Conservation (phyloP, 176 grass and related monocot genomes). For the Pontederia crassipes region DNA sequence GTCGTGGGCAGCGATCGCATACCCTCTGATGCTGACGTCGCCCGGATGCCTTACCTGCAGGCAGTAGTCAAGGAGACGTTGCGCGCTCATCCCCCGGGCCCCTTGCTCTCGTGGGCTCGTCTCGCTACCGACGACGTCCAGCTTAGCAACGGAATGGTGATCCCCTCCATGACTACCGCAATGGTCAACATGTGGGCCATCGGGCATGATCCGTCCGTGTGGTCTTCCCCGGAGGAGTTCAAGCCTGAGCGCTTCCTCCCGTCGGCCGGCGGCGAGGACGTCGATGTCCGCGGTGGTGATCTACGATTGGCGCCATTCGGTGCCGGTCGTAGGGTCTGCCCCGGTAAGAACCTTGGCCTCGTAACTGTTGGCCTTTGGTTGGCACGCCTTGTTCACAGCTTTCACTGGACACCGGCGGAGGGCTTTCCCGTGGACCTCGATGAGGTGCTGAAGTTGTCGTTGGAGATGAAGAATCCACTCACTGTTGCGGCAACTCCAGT, state of each 20-base stretch:
- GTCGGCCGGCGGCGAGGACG: slow-evolving; percentile 39
- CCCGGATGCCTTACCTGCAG: slow-evolving; percentile 45
- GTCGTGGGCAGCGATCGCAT: not conserved
- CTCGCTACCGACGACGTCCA: slow-evolving; percentile 50
- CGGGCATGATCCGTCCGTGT: slow-evolving; percentile 43
- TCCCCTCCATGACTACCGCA: slow-evolving; percentile 51
- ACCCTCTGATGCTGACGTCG: slow-evolving; percentile 39
- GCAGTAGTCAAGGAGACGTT: slow-evolving; percentile 61
- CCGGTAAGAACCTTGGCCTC: slow-evolving; percentile 43
- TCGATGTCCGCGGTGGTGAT: slow-evolving; percentile 8
- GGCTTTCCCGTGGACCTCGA: slow-evolving; percentile 30
- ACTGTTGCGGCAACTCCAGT: no score
- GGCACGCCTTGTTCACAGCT: slow-evolving; percentile 37
- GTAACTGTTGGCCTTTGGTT: slow-evolving; percentile 51
- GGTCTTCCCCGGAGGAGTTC: slow-evolving; percentile 37
- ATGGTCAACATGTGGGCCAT: slow-evolving; percentile 93
- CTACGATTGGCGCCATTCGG: slow-evolving; percentile 65
- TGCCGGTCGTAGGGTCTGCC: slow-evolving; percentile 26
- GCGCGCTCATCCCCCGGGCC: slow-evolving; percentile 42
- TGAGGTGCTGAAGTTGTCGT: slow-evolving; percentile 71
- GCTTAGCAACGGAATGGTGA: slow-evolving; percentile 58
- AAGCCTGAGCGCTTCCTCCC: slow-evolving; percentile 36
- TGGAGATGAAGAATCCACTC: slow-evolving; percentile 79
- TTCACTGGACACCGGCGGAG: slow-evolving; percentile 32
- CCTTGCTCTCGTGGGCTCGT: slow-evolving; percentile 74